Base-by-base conservation (phyloP, 305 asterid species). In the Fraxinus velutina region DNA sequence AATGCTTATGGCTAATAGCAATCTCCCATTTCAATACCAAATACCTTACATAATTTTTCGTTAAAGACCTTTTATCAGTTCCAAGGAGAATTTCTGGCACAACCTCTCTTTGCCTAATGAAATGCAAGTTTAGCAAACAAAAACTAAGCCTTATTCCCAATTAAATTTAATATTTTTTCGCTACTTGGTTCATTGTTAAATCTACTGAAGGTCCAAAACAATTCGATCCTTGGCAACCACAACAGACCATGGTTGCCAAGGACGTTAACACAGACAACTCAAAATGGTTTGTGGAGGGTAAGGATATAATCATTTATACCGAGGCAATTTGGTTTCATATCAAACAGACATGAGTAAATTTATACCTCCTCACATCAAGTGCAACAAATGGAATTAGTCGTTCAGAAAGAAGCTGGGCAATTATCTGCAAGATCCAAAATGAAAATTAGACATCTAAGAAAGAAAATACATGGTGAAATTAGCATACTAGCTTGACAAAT, bases 341-440 rank as follows among this genome's bases (percentile, higher is more conserved):
- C 52, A 77, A 30, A 29, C 33, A 77, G 68, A 29, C 33, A 70
- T 42, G 50, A 75, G 52, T 39, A 27, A 37, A 73, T 72, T 57
- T 74, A 72, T 91, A 96, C 99, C 99, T 96, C 88, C 99, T 91
- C 87, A 96, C 98, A 83, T 96, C 99, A 85, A 96, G 98, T 4
- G 98, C 99, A 83, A 96, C 99, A 90, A 96, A 96, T 36, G 99
- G 99, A 84, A 96, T 96, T 85, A 96, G 82, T 80, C 98, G 91
- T 88, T 94, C 98, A 7, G 99, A 96, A 85, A 96, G 98, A 93
- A 96, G 98, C 86, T 96, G 98, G 72, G 99, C 99, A 83, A 96
- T 96, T 80, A 96, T 96, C 99, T 96, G 97, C 76, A 24, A 19
- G 73, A 79, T 83, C 86, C 60, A 84, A 81, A 22, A 52, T 22